These are phyloP conservation scores for Halophytophthora polymorphica DNA, from an alignment of 352 stramenopile genomes.

Conservation along the genomic window DNA sequence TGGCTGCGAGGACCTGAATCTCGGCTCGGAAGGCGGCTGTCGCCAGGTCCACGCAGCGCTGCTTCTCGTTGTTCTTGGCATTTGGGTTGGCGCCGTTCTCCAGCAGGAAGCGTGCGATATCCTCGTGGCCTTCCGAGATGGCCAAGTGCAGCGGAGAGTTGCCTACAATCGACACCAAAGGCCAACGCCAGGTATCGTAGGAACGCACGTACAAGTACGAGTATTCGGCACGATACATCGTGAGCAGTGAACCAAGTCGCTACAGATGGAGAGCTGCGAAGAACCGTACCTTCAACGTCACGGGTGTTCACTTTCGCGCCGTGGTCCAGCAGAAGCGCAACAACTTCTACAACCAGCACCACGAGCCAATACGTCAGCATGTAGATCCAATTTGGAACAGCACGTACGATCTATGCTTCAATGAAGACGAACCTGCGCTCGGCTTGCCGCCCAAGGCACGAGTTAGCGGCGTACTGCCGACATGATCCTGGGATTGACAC, in stretches of 20 bases:
- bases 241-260: too few relatives aligned
- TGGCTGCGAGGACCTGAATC: slow-evolving; percentile 27
- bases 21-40: slow-evolving; percentile 44
- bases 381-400: too few relatives aligned
- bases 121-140: slow-evolving; percentile 58
- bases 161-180: slow-evolving; percentile 19
- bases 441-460: slow-evolving; percentile 55
- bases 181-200: not conserved
- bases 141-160: slow-evolving; percentile 73
- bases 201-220: not conserved
- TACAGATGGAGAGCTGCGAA: too few relatives aligned
- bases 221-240: not conserved
- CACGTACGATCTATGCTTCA: too few relatives aligned
- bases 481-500: slow-evolving; percentile 40
- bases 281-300: slow-evolving; percentile 34
- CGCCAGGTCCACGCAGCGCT: slow-evolving; percentile 55
- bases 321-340: slow-evolving; percentile 60
- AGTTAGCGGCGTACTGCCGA: slow-evolving; percentile 60
- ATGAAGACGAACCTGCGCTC: slow-evolving; percentile 32
- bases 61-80: slow-evolving; percentile 55
- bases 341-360: slow-evolving; percentile 33
- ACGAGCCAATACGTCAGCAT: not conserved
- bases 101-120: slow-evolving; percentile 56
- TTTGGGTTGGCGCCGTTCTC: slow-evolving; percentile 50
- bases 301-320: slow-evolving; percentile 51